A percentile compares a stretch with the other conserved stretches of the same genome.
phyloP scores from a whole-genome alignment of 371 early-diverging fungal genomes.

The Rhizopus delemar region DNA sequence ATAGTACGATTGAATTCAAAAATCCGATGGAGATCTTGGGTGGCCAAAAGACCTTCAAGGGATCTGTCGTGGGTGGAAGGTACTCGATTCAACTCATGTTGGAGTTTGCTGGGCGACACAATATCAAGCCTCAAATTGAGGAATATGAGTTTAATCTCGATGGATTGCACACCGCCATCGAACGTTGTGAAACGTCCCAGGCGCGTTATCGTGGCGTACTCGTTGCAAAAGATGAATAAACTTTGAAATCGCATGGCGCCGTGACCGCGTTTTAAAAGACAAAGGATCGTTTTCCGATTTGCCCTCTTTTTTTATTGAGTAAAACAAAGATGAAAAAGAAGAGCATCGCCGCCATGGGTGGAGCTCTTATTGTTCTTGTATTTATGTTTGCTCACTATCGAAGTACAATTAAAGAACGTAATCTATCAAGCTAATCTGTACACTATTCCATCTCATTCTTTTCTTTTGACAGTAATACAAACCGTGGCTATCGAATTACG shows the following conservation, averaged over 20 bases:
- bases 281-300: neutral
- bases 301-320: constrained; percentile 1
- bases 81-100: constrained; percentile 46
- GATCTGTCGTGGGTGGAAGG: constrained; percentile 50
- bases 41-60: constrained; percentile 36
- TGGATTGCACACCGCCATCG: constrained; percentile 35
- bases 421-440: neutral
- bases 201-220: constrained; percentile 45
- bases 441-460: neutral
- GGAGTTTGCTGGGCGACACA: constrained; percentile 54
- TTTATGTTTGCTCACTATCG: constrained; percentile 12
- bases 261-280: too few relatives aligned
- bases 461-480: constrained; percentile 32
- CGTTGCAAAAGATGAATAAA: constrained; percentile 26
- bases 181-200: constrained; percentile 26
- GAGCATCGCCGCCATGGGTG: constrained; percentile 11
- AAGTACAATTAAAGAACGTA: constrained; percentile 16
- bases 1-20: constrained; percentile 25
- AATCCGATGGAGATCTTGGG: constrained; percentile 27
- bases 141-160: constrained; percentile 37
- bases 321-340: constrained; percentile 12
- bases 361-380: constrained; percentile 1
- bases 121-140: constrained; percentile 52
- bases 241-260: neutral
- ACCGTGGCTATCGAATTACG: constrained; percentile 34